Conservation (phyloP, 1,284 basidiomycete species). For the Stygiomarasmius scandens region DNA sequence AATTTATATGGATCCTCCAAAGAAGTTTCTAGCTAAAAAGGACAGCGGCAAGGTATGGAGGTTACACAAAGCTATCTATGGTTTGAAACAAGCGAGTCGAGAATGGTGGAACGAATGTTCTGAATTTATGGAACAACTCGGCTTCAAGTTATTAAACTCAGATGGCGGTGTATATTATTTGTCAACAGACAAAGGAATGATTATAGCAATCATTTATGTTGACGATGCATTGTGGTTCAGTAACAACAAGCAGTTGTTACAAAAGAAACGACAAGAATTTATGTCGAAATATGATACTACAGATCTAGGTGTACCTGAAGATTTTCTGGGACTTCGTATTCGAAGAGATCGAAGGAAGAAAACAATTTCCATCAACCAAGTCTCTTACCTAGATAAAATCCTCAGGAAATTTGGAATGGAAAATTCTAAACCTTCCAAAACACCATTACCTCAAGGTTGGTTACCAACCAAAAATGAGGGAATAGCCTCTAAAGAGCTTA, state of each 20-base stretch:
- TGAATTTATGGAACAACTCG: constrained; percentile 23
- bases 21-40: constrained; percentile 26
- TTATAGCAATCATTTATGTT: constrained; percentile 25
- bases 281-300: constrained; percentile 27
- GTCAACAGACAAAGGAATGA: constrained; percentile 11
- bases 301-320: constrained; percentile 23
- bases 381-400: constrained; percentile 12
- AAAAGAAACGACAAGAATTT: constrained; percentile 19
- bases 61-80: too few relatives aligned
- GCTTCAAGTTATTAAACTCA: constrained; percentile 20
- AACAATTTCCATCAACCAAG: constrained; percentile 8
- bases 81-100: constrained; percentile 33
- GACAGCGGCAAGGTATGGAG: constrained; percentile 25
- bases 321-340: constrained; percentile 27
- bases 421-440: constrained; percentile 5
- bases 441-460: constrained; percentile 12
- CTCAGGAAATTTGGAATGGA: constrained; percentile 4
- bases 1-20: constrained; percentile 38
- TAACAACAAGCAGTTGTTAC: constrained; percentile 3
- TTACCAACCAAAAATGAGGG: constrained; percentile 1
- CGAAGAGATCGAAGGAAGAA: background rate
- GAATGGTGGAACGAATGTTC: constrained; percentile 33
- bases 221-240: constrained; percentile 24
- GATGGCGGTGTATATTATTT: constrained; percentile 27
- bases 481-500: constrained; percentile 1